Percentiles rank a stretch among this genome's conserved stretches.
These are phyloP conservation scores for Pythium periplocum DNA, from an alignment of 352 stramenopile genomes.

Conservation along the genomic window DNA sequence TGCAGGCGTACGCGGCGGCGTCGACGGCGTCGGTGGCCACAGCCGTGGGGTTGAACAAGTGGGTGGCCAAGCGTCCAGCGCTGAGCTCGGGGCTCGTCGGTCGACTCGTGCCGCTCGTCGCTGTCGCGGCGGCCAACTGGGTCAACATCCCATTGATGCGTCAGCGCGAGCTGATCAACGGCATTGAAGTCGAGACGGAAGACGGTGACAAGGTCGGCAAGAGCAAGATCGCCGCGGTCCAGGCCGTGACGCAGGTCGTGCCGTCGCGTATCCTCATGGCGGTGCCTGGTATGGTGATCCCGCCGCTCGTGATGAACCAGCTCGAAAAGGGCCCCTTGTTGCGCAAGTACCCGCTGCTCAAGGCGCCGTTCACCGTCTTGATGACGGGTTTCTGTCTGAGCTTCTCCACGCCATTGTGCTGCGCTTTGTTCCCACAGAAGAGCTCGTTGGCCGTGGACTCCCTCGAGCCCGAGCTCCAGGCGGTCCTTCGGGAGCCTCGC, in stretches of 20 bases:
- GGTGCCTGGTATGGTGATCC: conserved; percentile 80
- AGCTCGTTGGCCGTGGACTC: conserved; percentile 47
- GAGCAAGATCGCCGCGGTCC: conserved; percentile 64
- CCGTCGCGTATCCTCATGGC: conserved; percentile 85
- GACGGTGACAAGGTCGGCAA: conserved; percentile 60
- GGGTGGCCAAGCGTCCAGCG: conserved; percentile 47
- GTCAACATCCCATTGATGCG: conserved; percentile 90
- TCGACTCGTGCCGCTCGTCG: conserved; percentile 75
- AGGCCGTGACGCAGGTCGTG: conserved; percentile 79
- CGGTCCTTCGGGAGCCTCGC: conserved; percentile 31
- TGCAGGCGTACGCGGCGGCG: conserved; percentile 75
- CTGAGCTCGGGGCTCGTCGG: conserved; percentile 59
- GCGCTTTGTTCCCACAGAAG: conserved; percentile 78
- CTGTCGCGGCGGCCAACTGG: conserved; percentile 82
- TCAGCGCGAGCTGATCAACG: conserved; percentile 78
- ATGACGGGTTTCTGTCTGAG: conserved; percentile 67
- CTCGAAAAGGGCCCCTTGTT: conserved; percentile 60
- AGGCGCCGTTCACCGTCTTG: conserved; percentile 59
- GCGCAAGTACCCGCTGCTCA: conserved; percentile 57
- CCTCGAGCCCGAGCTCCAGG: conserved; percentile 68
- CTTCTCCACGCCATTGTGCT: conserved; percentile 78
- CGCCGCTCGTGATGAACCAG: conserved; percentile 79
- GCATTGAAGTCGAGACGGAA: conserved; percentile 73
- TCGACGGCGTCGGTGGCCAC: conserved; percentile 79
- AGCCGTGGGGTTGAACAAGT: conserved; percentile 72